Conservation (phyloP, 257 asterid genomes). For the Solanum medicagineum region DNA sequence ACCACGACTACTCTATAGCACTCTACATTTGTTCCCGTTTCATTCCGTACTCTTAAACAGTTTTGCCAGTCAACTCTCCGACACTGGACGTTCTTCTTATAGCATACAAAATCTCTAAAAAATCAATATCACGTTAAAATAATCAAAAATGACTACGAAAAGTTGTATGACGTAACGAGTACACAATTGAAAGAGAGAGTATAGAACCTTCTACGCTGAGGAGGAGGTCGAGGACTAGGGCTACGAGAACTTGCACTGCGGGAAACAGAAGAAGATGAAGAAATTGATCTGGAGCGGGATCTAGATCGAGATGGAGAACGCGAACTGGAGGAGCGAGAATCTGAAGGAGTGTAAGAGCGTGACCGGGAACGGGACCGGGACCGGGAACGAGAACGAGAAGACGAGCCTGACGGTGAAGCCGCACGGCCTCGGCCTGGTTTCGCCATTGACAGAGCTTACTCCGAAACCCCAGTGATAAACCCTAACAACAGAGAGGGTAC, state of each 20-base stretch:
- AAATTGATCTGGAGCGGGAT: constrained; percentile 23
- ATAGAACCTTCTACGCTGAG: constrained; percentile 16
- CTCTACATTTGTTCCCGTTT: background rate
- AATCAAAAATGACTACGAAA: background rate
- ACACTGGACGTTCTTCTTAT: background rate
- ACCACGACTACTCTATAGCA: background rate
- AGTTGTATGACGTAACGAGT: background rate
- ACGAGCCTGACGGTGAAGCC: constrained; percentile 25
- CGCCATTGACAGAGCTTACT: constrained; percentile 12
- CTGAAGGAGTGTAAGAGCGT: constrained; percentile 7
- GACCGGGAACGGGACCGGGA: constrained; percentile 17
- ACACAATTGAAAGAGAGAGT: background rate
- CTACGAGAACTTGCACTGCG: constrained; percentile 27
- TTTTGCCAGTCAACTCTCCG: background rate
- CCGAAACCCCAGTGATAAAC: background rate
- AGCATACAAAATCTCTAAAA: background rate
- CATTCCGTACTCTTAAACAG: background rate
- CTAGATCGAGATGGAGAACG: constrained; percentile 14
- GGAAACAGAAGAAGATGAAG: constrained; percentile 28
- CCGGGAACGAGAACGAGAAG: constrained; percentile 13
- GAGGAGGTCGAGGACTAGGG: constrained; percentile 11
- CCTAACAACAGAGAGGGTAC: background rate
- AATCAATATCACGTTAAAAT: background rate
- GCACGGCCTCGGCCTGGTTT: constrained; percentile 40
- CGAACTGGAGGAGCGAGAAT: constrained; percentile 25